Conservation (phyloP, 306 rosid species). For the Boehmeria nivea region DNA sequence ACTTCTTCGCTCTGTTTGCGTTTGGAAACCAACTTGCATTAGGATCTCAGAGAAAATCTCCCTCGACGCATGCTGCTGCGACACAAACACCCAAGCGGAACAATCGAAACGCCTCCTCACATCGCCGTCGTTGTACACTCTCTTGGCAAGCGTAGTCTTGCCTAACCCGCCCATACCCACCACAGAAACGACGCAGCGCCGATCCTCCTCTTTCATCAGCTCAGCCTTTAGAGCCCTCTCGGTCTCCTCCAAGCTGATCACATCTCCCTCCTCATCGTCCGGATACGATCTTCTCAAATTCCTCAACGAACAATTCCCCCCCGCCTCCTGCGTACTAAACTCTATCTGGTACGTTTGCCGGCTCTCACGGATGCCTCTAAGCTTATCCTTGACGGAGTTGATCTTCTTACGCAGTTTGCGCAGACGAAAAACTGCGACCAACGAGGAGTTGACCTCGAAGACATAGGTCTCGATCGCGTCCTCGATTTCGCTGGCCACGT, state of each 20-base stretch:
- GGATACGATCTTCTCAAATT: constrained; percentile 30
- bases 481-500: constrained; percentile 47
- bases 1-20: not conserved
- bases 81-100: constrained; percentile 12
- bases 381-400: constrained; percentile 21
- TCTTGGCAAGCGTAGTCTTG: constrained; percentile 20
- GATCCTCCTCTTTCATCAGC: not conserved
- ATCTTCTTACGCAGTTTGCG: not conserved
- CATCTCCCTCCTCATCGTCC: constrained; percentile 3
- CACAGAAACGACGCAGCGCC: not conserved
- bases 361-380: constrained; percentile 1
- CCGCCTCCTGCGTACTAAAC: not conserved
- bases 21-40: not conserved
- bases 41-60: not conserved
- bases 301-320: not conserved
- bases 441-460: constrained; percentile 19
- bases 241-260: not conserved
- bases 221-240: not conserved
- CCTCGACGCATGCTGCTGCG: constrained; percentile 5
- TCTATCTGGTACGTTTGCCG: not conserved
- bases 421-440: not conserved
- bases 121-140: not conserved
- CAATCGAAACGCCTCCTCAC: not conserved
- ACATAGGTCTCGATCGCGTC: constrained; percentile 37
- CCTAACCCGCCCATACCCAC: constrained; percentile 22